A percentile compares a stretch with the other conserved stretches of the same genome.
Evolutionary conservation across 1,284 basidiomycete genomes (phyloP).

Genomic region (Kalmanozyma brasiliensis): DNA sequence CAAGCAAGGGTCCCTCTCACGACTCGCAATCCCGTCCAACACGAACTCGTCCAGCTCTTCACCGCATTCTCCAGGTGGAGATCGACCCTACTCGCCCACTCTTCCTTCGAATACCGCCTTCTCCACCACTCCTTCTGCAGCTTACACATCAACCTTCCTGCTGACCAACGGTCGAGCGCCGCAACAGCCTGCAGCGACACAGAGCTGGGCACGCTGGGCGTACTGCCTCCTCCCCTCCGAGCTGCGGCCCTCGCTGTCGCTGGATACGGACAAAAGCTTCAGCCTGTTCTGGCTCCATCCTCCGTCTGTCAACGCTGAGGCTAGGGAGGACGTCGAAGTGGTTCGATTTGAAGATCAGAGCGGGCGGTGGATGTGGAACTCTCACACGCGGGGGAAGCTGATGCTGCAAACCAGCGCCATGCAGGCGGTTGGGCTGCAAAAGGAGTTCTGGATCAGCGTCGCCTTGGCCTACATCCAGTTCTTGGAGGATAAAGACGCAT

Average conservation of each 20-base stretch:
- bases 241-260: constrained; percentile 43
- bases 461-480: constrained; percentile 60
- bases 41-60: constrained; percentile 5
- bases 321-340: constrained; percentile 36
- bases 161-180: constrained; percentile 14
- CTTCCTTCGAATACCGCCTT: constrained; percentile 17
- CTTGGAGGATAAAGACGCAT: constrained; percentile 53
- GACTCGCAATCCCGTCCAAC: constrained; percentile 18
- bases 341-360: constrained; percentile 51
- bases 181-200: background rate
- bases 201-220: constrained; percentile 56
- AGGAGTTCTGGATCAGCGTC: constrained; percentile 56
- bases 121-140: background rate
- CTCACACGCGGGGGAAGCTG: constrained; percentile 42
- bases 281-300: constrained; percentile 54
- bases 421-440: constrained; percentile 48
- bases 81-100: constrained; percentile 52
- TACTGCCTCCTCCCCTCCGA: constrained; percentile 49
- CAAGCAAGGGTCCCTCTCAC: background rate
- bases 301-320: background rate
- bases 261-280: constrained; percentile 56
- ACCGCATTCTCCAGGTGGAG: constrained; percentile 21
- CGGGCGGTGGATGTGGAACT: constrained; percentile 57
- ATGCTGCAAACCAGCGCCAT: constrained; percentile 50
- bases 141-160: constrained; percentile 15